Conservation (phyloP, 768 basidiomycete genomes). For the Trametes coccinea region DNA sequence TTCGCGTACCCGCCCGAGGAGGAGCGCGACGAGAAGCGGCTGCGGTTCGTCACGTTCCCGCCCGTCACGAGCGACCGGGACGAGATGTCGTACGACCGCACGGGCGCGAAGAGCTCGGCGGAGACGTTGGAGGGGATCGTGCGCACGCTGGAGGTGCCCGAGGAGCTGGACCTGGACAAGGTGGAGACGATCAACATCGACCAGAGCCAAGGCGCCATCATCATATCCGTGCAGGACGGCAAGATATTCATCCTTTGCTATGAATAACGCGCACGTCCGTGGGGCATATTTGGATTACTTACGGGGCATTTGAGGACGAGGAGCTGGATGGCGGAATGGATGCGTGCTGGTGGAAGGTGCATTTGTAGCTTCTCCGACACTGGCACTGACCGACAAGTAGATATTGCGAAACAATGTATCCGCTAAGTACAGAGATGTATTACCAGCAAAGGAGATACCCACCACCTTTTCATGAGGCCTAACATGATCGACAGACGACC, state of each 20-base stretch:
- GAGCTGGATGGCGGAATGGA: background rate
- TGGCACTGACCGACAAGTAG: conserved; percentile 10
- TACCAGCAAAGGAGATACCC: conserved; percentile 16
- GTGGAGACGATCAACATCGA: conserved; percentile 81
- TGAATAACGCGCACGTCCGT: conserved; percentile 33
- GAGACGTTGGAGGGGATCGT: conserved; percentile 47
- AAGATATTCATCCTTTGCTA: conserved; percentile 76
- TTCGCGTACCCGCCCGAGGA: conserved; percentile 39
- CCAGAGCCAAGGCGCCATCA: conserved; percentile 72
- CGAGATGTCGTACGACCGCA: conserved; percentile 19
- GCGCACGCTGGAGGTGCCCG: conserved; percentile 62
- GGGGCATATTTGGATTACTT: background rate
- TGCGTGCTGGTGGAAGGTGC: background rate
- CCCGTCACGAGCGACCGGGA: conserved; percentile 39
- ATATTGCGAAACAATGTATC: conserved; percentile 14
- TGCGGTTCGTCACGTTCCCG: conserved; percentile 74
- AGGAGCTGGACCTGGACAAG: conserved; percentile 60
- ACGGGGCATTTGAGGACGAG: no score
- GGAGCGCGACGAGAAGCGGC: conserved; percentile 46
- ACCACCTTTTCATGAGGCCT: background rate
- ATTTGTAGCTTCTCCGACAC: conserved; percentile 5
- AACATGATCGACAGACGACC: no score
- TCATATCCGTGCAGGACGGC: conserved; percentile 64
- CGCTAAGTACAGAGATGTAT: conserved; percentile 15
- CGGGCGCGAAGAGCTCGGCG: conserved; percentile 24